Conservation (phyloP, 176 grass and related monocot species). For the Hsuehochloa calcarea region DNA sequence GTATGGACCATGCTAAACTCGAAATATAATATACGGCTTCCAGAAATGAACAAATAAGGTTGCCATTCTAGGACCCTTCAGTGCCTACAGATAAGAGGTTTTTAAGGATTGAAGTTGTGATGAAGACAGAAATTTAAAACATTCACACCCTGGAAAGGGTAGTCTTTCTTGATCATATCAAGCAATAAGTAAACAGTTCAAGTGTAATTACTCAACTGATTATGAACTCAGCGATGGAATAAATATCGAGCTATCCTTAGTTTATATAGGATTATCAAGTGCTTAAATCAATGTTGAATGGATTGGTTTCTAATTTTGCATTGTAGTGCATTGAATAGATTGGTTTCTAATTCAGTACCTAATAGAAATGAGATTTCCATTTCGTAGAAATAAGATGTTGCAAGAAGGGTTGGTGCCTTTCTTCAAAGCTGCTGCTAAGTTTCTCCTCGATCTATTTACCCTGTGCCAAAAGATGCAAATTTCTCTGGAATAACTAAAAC, state of each 20-base stretch:
- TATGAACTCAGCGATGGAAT: neutral
- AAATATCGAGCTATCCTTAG: neutral
- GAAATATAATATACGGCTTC: too few relatives aligned
- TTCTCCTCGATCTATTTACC: constrained; percentile 16
- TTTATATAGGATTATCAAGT: neutral
- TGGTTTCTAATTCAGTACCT: constrained; percentile 8
- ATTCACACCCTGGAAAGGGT: neutral
- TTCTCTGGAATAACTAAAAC: neutral
- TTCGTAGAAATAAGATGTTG: constrained; percentile 18
- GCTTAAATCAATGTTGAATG: neutral
- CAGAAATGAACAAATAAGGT: too few relatives aligned
- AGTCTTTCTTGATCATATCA: neutral
- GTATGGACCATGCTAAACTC: too few relatives aligned
- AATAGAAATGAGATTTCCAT: constrained; percentile 2
- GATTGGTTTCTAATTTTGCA: neutral
- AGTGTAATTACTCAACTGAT: neutral
- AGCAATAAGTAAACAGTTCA: neutral
- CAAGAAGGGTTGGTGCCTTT: neutral
- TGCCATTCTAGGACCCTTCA: too few relatives aligned
- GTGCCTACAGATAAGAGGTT: too few relatives aligned
- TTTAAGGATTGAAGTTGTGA: too few relatives aligned
- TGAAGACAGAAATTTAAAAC: too few relatives aligned
- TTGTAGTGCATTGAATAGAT: neutral
- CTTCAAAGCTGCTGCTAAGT: constrained; percentile 13
- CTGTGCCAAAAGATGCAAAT: neutral